Conservation (phyloP, 2,329 filamentous ascomycete species). For the Pseudocercospora cruenta region DNA sequence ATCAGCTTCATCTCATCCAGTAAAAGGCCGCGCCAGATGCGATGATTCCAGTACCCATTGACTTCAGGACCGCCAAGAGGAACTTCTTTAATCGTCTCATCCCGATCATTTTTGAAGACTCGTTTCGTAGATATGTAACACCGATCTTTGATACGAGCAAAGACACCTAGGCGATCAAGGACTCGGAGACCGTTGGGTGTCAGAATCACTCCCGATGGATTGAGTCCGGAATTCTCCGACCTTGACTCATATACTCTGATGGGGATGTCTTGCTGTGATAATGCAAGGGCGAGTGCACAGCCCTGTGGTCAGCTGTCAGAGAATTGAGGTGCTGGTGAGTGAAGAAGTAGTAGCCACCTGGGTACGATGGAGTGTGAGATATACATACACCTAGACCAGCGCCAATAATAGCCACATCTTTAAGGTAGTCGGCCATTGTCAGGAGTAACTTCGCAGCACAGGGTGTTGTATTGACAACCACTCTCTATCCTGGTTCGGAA, state of each 20-base stretch:
- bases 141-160: slow-evolving; percentile 48
- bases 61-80: slow-evolving; percentile 38
- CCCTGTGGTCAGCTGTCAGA: slow-evolving; percentile 17
- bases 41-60: slow-evolving; percentile 53
- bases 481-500: not conserved
- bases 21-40: slow-evolving; percentile 57
- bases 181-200: slow-evolving; percentile 62
- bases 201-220: slow-evolving; percentile 52
- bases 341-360: not conserved
- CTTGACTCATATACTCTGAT: slow-evolving; percentile 31
- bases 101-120: slow-evolving; percentile 48
- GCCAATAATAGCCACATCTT: slow-evolving; percentile 25
- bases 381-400: slow-evolving; percentile 27
- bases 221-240: slow-evolving; percentile 13
- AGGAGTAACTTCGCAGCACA: not conserved
- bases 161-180: slow-evolving; percentile 56
- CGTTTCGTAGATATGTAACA: slow-evolving; percentile 58
- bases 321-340: not conserved
- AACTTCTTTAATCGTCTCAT: slow-evolving; percentile 29
- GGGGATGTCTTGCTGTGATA: slow-evolving; percentile 25
- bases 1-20: slow-evolving; percentile 54
- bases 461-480: not conserved
- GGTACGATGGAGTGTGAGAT: not conserved
- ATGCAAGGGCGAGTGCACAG: slow-evolving; percentile 30
- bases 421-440: slow-evolving; percentile 21